Evolutionary conservation across 495 filamentous ascomycete species (phyloP).

Genomic region (Podospora pseudocomata): DNA sequence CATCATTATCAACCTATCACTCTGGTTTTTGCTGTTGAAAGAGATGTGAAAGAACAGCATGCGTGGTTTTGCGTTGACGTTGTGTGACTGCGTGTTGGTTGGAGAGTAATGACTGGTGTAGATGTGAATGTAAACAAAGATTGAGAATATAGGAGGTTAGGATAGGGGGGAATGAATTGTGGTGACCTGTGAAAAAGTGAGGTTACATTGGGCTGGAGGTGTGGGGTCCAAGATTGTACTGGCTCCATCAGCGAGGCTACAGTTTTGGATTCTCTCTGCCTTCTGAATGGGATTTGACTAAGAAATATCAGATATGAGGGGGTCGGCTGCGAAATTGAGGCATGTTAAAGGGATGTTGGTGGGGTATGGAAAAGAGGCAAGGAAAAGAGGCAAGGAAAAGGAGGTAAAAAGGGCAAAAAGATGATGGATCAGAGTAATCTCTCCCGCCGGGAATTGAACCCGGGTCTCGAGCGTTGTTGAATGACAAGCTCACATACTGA

Average conservation of each 20-base stretch:
- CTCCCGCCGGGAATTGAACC: background rate
- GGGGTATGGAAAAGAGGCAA: no score
- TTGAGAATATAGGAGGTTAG: background rate
- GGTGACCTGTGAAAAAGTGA: background rate
- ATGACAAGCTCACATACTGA: background rate
- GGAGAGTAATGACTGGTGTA: background rate
- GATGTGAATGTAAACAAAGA: background rate
- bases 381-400: no score
- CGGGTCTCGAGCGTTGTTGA: background rate
- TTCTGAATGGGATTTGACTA: no score
- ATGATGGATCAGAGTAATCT: background rate
- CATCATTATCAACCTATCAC: background rate
- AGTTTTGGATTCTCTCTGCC: background rate
- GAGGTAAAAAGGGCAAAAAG: background rate
- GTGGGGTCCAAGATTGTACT: background rate
- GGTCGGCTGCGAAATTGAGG: no score
- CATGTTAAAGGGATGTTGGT: no score
- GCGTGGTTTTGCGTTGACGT: background rate
- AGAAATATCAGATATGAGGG: no score
- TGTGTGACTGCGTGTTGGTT: background rate
- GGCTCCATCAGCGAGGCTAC: background rate
- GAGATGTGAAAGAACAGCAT: background rate
- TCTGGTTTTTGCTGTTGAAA: background rate
- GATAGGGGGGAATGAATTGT: background rate
- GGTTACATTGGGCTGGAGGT: background rate